Conservation (phyloP, 768 basidiomycete species). For the Tylopilus subfusipes region DNA sequence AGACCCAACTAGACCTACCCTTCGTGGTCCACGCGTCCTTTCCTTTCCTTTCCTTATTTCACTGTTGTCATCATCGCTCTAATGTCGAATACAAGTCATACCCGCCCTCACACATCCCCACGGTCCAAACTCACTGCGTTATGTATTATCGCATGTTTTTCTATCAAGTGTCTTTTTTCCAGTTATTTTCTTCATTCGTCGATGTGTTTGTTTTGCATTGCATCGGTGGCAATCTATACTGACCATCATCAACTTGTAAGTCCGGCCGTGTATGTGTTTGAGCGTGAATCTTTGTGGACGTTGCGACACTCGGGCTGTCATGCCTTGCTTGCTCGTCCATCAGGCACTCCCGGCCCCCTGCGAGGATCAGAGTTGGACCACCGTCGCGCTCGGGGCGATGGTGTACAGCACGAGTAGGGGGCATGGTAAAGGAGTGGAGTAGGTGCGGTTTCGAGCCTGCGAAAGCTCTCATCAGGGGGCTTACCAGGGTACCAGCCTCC, state of each 20-base stretch:
- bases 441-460: too few relatives aligned
- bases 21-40: neutral
- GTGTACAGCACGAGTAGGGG: too few relatives aligned
- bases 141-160: constrained; percentile 31
- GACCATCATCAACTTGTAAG: neutral
- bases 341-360: too few relatives aligned
- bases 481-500: too few relatives aligned
- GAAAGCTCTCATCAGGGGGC: too few relatives aligned
- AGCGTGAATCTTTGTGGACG: too few relatives aligned
- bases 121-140: constrained; percentile 23
- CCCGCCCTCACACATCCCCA: constrained; percentile 16
- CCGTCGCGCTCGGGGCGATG: too few relatives aligned
- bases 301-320: too few relatives aligned
- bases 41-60: neutral
- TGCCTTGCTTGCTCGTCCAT: too few relatives aligned
- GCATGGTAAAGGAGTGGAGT: too few relatives aligned
- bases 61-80: constrained; percentile 5
- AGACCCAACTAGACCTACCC: constrained; percentile 63
- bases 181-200: neutral
- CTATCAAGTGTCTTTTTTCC: neutral
- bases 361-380: too few relatives aligned
- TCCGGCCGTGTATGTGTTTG: neutral
- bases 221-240: constrained; percentile 19
- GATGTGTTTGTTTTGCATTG: constrained; percentile 6
- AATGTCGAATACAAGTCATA: constrained; percentile 19